A percentile compares a stretch with the other conserved stretches of the same genome.
Conservation (phyloP, 768 basidiomycete species). For the Ramaria sp. region DNA sequence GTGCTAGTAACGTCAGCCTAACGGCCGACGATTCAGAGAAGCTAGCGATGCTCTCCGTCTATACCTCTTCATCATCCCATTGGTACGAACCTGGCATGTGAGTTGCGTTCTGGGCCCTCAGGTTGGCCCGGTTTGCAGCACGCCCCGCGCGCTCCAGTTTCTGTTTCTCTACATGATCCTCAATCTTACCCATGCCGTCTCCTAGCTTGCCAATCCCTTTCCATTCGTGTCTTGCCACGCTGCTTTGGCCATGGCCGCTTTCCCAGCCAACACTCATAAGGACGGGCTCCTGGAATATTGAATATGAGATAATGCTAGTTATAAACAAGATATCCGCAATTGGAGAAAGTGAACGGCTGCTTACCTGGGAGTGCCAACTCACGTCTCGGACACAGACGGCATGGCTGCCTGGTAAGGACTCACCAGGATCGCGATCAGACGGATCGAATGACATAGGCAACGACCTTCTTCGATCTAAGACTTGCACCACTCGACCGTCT, state of each 20-base stretch:
- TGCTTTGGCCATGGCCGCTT: constrained; percentile 43
- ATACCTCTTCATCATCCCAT: not conserved
- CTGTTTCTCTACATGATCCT: constrained; percentile 64
- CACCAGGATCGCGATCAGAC: constrained; percentile 43
- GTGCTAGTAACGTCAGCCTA: no score
- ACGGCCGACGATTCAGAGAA: not conserved
- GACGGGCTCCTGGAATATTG: constrained; percentile 55
- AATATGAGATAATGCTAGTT: not conserved
- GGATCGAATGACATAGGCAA: constrained; percentile 65
- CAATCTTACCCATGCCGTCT: constrained; percentile 36
- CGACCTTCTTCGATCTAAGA: constrained; percentile 70
- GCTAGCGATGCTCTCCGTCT: not conserved
- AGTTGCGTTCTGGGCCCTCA: no score
- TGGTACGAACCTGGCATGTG: constrained; percentile 5
- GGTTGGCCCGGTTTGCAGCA: not conserved
- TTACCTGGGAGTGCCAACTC: constrained; percentile 83
- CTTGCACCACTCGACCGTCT: constrained; percentile 76
- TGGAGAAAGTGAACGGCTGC: constrained; percentile 6
- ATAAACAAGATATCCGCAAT: not conserved
- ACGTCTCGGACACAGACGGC: constrained; percentile 79
- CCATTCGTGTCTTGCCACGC: constrained; percentile 92
- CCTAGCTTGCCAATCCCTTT: constrained; percentile 75
- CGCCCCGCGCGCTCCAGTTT: constrained; percentile 23
- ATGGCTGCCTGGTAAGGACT: constrained; percentile 19
- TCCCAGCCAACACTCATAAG: constrained; percentile 93